A percentile compares a stretch with the other conserved stretches of the same genome.
Conservation (phyloP, 768 basidiomycete species). For the Podaxis rugospora region DNA sequence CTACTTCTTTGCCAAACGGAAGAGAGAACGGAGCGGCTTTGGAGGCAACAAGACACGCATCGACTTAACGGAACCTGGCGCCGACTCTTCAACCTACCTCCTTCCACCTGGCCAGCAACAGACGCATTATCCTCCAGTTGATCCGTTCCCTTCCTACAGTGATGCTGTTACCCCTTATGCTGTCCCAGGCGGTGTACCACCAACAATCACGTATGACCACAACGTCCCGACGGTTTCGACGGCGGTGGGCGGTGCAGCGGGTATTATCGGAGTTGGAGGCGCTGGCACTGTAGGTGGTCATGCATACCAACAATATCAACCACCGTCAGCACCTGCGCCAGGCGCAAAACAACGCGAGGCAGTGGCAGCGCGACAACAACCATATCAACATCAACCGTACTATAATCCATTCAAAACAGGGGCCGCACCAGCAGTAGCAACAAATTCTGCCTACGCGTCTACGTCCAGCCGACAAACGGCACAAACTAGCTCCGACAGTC, state of each 20-base stretch:
- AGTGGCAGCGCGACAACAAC: background rate
- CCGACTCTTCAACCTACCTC: conserved; percentile 3
- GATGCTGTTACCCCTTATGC: background rate
- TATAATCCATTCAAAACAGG: conserved; percentile 1
- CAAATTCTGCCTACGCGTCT: background rate
- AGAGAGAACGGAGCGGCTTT: background rate
- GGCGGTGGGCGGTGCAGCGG: background rate
- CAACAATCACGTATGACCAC: background rate
- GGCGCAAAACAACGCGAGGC: background rate
- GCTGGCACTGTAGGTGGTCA: conserved; percentile 1
- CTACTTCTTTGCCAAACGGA: conserved; percentile 14
- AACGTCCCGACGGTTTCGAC: background rate
- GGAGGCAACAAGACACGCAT: conserved; percentile 6
- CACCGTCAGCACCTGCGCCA: background rate
- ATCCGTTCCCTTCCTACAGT: conserved; percentile 1
- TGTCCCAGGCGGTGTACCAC: background rate
- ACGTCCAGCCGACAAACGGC: background rate
- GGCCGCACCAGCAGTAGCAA: background rate
- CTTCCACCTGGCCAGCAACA: conserved; percentile 10
- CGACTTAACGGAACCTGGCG: conserved; percentile 7
- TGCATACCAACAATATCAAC: conserved; percentile 1
- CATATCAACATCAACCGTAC: background rate
- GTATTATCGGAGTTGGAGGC: background rate
- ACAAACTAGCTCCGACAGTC: background rate
- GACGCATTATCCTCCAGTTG: background rate